Evolutionary conservation across 202 grass and related monocot genomes (phyloP).

Genomic region (Zizania palustris): DNA sequence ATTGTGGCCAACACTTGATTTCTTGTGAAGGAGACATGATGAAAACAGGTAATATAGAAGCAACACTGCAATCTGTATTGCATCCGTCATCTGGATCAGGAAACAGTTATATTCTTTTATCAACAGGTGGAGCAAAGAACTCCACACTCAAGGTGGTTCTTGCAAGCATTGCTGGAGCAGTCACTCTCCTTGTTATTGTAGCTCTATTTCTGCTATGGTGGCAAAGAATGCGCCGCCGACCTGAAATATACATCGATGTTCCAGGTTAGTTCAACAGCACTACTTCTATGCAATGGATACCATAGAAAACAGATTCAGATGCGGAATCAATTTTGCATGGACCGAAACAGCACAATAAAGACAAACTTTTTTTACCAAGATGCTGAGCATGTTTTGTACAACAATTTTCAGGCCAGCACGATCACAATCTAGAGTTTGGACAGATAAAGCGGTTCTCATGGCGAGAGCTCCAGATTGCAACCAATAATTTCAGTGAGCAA

Average conservation of each 20-base stretch:
- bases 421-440: constrained; percentile 69
- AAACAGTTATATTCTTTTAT: background rate
- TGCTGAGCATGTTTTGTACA: constrained; percentile 18
- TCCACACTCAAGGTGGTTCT: constrained; percentile 50
- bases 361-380: constrained; percentile 6
- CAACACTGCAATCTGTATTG: constrained; percentile 10
- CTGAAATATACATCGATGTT: constrained; percentile 83
- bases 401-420: constrained; percentile 65
- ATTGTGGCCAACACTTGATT: constrained; percentile 55
- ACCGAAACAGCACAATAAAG: constrained; percentile 34
- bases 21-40: constrained; percentile 44
- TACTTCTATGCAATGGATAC: constrained; percentile 2
- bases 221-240: constrained; percentile 45
- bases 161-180: constrained; percentile 59
- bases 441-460: constrained; percentile 80
- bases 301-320: background rate
- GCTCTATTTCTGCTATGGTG: constrained; percentile 66
- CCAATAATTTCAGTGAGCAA: constrained; percentile 70
- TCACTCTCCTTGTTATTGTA: constrained; percentile 42
- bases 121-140: constrained; percentile 53
- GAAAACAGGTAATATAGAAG: constrained; percentile 46
- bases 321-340: background rate
- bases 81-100: constrained; percentile 20
- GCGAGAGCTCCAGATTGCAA: constrained; percentile 77
- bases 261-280: constrained; percentile 54